phyloP scores from a whole-genome alignment of 2,329 filamentous ascomycete species.

The Colletotrichum sp. region DNA sequence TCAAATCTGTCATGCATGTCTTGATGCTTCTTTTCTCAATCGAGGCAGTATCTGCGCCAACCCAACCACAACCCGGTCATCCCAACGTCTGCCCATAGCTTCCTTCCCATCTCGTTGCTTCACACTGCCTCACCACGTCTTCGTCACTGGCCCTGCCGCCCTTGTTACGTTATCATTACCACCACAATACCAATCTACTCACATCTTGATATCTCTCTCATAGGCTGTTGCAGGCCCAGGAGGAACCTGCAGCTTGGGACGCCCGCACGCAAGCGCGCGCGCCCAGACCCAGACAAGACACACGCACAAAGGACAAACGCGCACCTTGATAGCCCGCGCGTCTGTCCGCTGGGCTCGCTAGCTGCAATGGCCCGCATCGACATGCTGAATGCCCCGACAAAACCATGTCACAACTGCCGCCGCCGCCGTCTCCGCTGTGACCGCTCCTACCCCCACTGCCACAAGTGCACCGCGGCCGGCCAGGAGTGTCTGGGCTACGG shows the following conservation, averaged over 20 bases:
- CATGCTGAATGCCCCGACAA: slow-evolving; percentile 20
- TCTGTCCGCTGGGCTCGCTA: not conserved
- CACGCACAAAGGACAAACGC: not conserved
- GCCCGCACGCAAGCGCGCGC: not conserved
- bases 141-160: not conserved
- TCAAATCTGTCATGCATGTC: slow-evolving; percentile 12
- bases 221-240: not conserved
- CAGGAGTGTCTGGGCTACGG: slow-evolving; percentile 59
- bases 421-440: slow-evolving; percentile 59
- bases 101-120: not conserved
- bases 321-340: not conserved
- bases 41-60: slow-evolving; percentile 10
- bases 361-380: slow-evolving; percentile 13
- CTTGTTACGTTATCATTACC: slow-evolving; percentile 9
- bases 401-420: slow-evolving; percentile 57
- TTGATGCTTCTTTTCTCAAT: slow-evolving; percentile 16
- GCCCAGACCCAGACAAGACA: not conserved
- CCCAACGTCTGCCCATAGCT: not conserved
- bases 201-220: not conserved
- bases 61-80: not conserved
- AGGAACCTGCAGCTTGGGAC: not conserved
- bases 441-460: slow-evolving; percentile 53
- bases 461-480: slow-evolving; percentile 53
- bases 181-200: not conserved
- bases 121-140: not conserved